These are phyloP conservation scores for Capsaspora owczarzaki DNA, from an alignment of 78 protist species.

Conservation along the genomic window DNA sequence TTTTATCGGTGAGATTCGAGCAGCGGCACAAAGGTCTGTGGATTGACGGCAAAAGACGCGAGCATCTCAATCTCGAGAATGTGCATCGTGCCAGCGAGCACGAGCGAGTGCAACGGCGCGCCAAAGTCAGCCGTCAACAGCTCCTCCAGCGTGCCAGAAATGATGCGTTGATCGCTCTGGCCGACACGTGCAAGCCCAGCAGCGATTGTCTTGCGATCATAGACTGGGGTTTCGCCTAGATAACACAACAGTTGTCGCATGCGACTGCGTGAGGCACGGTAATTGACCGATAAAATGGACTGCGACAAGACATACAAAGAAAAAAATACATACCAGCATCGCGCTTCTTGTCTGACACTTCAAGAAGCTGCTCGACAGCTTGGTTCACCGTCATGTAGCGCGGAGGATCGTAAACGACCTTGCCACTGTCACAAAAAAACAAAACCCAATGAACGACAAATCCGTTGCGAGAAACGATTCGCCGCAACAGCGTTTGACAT, in stretches of 20 bases:
- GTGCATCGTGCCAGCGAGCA: slow-evolving; percentile 72
- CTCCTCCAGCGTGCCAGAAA: slow-evolving; percentile 63
- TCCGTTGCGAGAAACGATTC: background rate
- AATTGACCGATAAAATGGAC: background rate
- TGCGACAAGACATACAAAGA: background rate
- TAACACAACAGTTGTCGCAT: background rate
- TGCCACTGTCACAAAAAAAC: slow-evolving; percentile 45
- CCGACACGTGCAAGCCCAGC: slow-evolving; percentile 92
- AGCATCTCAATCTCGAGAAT: slow-evolving; percentile 51
- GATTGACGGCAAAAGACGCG: background rate
- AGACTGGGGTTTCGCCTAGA: background rate
- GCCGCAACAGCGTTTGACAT: background rate
- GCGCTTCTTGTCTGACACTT: slow-evolving; percentile 42
- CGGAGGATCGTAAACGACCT: slow-evolving; percentile 89
- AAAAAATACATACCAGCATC: slow-evolving; percentile 5
- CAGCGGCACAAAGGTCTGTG: background rate
- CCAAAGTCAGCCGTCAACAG: slow-evolving; percentile 80
- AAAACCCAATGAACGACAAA: too few species aligned
- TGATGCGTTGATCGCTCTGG: slow-evolving; percentile 59
- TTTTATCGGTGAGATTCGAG: too few species aligned
- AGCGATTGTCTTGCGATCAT: slow-evolving; percentile 36
- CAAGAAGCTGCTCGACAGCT: slow-evolving; percentile 77
- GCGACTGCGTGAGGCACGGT: background rate
- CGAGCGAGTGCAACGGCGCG: slow-evolving; percentile 78
- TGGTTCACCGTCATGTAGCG: slow-evolving; percentile 93